These are phyloP conservation scores for Sarcocystis neurona DNA, from an alignment of 169 alveolate species.

Conservation along the genomic window DNA sequence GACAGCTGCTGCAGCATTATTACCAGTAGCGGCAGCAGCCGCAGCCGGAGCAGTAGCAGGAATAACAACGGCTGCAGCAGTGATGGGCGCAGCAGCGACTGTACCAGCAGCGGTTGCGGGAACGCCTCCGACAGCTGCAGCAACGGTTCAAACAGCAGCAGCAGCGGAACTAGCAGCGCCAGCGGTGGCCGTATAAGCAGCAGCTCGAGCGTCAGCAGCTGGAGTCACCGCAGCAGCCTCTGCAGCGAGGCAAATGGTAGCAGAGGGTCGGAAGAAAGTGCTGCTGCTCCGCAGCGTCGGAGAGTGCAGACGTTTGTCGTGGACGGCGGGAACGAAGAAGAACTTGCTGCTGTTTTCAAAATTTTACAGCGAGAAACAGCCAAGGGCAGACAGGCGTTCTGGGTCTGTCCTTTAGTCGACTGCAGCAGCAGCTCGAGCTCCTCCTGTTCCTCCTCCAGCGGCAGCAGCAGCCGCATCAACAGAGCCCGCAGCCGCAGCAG, in stretches of 20 bases:
- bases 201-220: too few relatives aligned
- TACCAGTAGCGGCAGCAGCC: too few relatives aligned
- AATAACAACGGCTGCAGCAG: too few relatives aligned
- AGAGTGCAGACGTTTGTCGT: conserved; percentile 6
- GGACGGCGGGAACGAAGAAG: conserved; percentile 3
- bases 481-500: neutral
- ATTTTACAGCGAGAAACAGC: neutral
- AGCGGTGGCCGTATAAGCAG: too few relatives aligned
- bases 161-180: too few relatives aligned
- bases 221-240: too few relatives aligned
- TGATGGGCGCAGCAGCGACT: too few relatives aligned
- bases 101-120: too few relatives aligned
- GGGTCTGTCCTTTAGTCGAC: conserved; percentile 59
- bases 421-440: neutral
- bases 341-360: neutral
- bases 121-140: neutral
- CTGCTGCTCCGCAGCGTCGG: neutral
- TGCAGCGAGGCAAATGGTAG: too few relatives aligned
- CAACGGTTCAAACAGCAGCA: neutral
- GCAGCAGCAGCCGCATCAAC: neutral
- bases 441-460: neutral
- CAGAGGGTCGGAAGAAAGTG: neutral
- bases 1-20: too few relatives aligned
- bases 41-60: too few relatives aligned
- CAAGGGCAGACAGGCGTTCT: conserved; percentile 20